phyloP scores from a whole-genome alignment of 1,284 basidiomycete genomes.

The Melampsora americana region DNA sequence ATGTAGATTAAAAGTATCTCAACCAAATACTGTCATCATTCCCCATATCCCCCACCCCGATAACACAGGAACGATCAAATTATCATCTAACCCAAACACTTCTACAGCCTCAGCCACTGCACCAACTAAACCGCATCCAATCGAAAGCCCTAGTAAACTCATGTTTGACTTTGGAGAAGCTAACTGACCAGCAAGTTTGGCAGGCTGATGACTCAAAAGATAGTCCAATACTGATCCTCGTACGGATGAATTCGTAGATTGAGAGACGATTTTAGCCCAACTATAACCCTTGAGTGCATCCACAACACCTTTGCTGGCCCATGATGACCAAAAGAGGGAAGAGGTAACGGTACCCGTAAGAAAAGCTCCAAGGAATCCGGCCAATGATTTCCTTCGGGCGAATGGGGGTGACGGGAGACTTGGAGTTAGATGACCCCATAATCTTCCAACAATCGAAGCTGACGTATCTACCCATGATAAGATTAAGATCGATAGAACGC shows the following conservation, averaged over 20 bases:
- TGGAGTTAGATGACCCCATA: neutral
- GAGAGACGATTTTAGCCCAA: neutral
- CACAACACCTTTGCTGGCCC: neutral
- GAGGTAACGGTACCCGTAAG: conserved; percentile 17
- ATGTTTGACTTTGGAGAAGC: conserved; percentile 16
- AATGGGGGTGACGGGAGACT: conserved; percentile 32
- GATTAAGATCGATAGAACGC: conserved; percentile 35
- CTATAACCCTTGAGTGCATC: conserved; percentile 14
- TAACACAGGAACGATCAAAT: conserved; percentile 32
- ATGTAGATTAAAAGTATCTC: neutral
- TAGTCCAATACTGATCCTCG: neutral
- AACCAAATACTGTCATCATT: conserved; percentile 25
- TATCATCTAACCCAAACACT: conserved; percentile 42
- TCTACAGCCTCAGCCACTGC: conserved; percentile 33
- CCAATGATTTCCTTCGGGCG: conserved; percentile 23
- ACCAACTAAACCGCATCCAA: conserved; percentile 26
- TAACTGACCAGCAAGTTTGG: conserved; percentile 1
- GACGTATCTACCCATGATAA: conserved; percentile 42
- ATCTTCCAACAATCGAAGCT: conserved; percentile 23
- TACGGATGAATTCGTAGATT: neutral
- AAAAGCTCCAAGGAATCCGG: conserved; percentile 25
- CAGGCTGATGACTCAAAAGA: neutral
- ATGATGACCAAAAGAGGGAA: conserved; percentile 17
- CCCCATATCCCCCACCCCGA: conserved; percentile 43
- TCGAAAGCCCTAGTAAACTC: neutral